Evolutionary conservation across 371 early-diverging fungal species (phyloP), one percentile per base, ranked within the genome.

Genomic region (Capillidium rhysosporum): DNA sequence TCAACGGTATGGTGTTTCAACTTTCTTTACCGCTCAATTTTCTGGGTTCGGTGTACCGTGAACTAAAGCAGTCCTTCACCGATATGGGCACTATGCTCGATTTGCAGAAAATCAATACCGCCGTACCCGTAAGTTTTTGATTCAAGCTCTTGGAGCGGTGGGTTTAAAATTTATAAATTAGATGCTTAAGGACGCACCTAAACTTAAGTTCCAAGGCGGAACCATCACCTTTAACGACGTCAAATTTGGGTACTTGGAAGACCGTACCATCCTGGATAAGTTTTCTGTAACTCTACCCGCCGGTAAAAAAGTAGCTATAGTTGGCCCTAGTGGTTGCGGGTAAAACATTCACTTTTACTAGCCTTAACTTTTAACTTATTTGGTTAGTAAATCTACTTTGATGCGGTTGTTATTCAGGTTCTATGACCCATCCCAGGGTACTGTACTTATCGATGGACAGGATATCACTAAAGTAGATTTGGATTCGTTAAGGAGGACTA

Each of bases 51-150:
- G 92, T 93, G 3, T 97, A 97, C 61, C 76, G 98, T 52, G 96
- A 93, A 65, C 74, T 89, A 25, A 76, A 84, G 31, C 95, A 97
- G 66, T 79, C 83, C 1, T 67, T 97, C 43, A 79, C 90, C 46
- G 98, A 97, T 60, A 93, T 97, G 93, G 92, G 92, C 47, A 75
- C 83, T 38, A 77, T 96, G 77, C 92, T 96, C 59, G 73, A 79
- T 39, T 71, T 96, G 29, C 80, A 81, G 47, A 71, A 73, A 16
- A 72, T 82, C 20, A 52, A 72, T 29, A 68, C 73, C 24, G 57
- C 62, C 40, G 61, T 75, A 46, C 48, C 64, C 40, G 63, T 61
- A 57, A 31, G 21, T 56, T n/a, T 14, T 31, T n/a, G 12, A 16
- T 2, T 38, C 7, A 10, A 46, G 5, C 29, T 41, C 29, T 10